Conservation (phyloP, 2,329 filamentous ascomycete species). For the Verticillium albo-atrum region DNA sequence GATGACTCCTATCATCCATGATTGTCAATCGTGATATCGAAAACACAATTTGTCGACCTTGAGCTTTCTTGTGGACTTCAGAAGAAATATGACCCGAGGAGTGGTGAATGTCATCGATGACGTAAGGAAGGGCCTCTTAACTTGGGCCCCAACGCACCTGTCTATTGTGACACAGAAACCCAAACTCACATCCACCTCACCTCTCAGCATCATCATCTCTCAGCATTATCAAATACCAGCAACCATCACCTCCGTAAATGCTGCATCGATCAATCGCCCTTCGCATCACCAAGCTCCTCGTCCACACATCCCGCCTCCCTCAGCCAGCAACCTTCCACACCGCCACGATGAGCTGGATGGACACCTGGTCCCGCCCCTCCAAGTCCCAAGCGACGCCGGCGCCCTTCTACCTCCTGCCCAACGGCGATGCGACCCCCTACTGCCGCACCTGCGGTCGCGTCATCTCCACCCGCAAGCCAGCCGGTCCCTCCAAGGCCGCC, state of each 20-base stretch:
- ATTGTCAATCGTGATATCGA: too few relatives aligned
- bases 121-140: not conserved
- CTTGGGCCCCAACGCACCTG: not conserved
- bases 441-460: conserved; percentile 54
- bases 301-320: not conserved
- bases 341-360: conserved; percentile 35
- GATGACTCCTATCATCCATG: too few relatives aligned
- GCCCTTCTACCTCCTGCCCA: conserved; percentile 46
- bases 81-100: too few relatives aligned
- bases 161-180: too few relatives aligned
- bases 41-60: too few relatives aligned
- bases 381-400: conserved; percentile 40
- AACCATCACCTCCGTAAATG: not conserved
- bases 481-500: conserved; percentile 18
- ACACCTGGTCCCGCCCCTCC: conserved; percentile 33
- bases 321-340: not conserved
- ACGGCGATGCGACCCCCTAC: conserved; percentile 45
- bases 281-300: not conserved
- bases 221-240: not conserved
- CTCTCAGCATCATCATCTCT: too few relatives aligned
- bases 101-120: conserved; percentile 8
- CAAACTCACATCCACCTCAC: too few relatives aligned
- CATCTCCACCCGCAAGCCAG: conserved; percentile 34
- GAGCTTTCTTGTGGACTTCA: too few relatives aligned
- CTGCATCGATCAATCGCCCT: not conserved